Base-by-base conservation (phyloP, 495 filamentous ascomycete species). In the Thermothielavioides terrestris region DNA sequence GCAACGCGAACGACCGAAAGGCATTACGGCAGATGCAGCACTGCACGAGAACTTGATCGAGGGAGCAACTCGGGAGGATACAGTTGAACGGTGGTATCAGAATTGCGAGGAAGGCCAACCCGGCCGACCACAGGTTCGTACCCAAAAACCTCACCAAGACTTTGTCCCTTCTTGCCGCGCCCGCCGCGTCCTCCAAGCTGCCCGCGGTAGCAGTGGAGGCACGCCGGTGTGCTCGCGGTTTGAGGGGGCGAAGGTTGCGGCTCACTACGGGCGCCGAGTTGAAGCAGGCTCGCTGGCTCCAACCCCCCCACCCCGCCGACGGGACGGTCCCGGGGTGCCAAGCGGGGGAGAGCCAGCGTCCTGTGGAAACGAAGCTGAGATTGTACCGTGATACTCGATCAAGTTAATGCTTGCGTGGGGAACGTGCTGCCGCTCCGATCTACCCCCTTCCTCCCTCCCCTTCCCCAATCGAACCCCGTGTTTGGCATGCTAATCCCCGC, bases 381-480 rank as follows among this genome's bases (percentile, higher is more conserved):
- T 80, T 78, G 81, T 77, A 89, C 85, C 85, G 84, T 87, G 71
- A 83, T 76, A 89, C 85, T 88, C 85, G 85, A 88, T 83, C 85
- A 88, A 88, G 85, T 83, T 88, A 89, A 89, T 84, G 80, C 85
- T 88, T 89, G 85, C 85, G 85, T 88, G 85, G 78, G 85, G 81
- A 89, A 86, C 63, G 84, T 88, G 85, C 82, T 88, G 85, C 85
- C 85, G 83, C 84, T 83, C 71, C 65, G 60, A 69, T 70, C 60
- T 57, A 58, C 58, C 56, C 55, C 55, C 49, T 53, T 58, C 50
- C 49, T 48, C 40, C 42, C 55, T n/a, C 50, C 35, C 27, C 37
- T 48, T 47, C 50, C 57, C 46, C 35, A 34, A 35, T n/a, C n/a
- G n/a, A n/a, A n/a, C 15, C 25, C 44, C 39, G 46, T 52, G 8